Evolutionary conservation across 2,329 filamentous ascomycete genomes (phyloP), one percentile per base, ranked within the genome.

Genomic region (Aspergillus unguis): DNA sequence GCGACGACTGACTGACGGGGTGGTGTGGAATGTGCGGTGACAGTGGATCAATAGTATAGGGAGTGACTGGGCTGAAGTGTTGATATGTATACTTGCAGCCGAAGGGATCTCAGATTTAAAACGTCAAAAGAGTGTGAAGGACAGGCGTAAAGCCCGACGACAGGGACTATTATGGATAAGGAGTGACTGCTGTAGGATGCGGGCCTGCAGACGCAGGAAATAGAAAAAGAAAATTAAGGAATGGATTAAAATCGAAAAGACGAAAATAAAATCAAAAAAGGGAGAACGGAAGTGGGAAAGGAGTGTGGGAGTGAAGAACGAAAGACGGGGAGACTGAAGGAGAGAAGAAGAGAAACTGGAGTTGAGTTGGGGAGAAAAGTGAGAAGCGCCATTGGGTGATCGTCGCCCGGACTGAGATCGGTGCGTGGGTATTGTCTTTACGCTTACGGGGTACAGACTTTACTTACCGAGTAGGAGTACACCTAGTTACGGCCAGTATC

Each of bases 361-460:
- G 52, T 52, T 50, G 47, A 58, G 58, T 40, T 57, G 48, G 43
- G 46, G 58, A 43, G 55, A 61, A 52, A 59, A 47, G 51, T 50
- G 55, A 61, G 51, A 59, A 47, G 51, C 44, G 47, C 46, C 46
- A 63, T 62, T 63, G 60, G 60, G 47, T 52, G 59, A 60, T 62
- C 56, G 48, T 50, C 53, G 44, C 42, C 54, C 57, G 57, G 53
- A 57, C 59, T 57, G 56, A 35, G 55, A 55, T 55, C 48, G 32
- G 40, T 44, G 48, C 42, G 48, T 35, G 41, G 35, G 48, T 50
- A 50, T 50, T 50, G 47, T 44, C 54, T 47, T 52, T 55, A 50
- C 47, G 38, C 38, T 11, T 31, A 32, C 46, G 42, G 46, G 40
- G 43, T 50, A 50, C 53, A 55, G 42, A 37, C 17, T 17, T 17